These are phyloP conservation scores for Sugiyamaella qingdaonensis DNA, from an alignment of 805 yeast genomes.

Conservation along the genomic window DNA sequence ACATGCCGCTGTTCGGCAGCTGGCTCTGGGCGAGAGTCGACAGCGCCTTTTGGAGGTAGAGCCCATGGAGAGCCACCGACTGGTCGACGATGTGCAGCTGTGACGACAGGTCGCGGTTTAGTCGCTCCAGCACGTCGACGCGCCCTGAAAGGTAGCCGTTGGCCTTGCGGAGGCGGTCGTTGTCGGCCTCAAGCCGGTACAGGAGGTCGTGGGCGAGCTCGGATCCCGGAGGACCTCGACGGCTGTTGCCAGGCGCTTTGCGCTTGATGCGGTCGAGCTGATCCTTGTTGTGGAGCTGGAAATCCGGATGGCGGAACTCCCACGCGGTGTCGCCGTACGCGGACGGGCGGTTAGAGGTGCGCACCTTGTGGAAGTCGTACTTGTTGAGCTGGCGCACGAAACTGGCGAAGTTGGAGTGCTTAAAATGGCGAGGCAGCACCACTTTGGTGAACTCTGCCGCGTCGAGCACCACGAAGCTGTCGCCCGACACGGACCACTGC, in stretches of 20 bases:
- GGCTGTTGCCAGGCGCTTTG: slow-evolving; percentile 47
- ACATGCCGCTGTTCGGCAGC: neutral
- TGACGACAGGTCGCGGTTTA: neutral
- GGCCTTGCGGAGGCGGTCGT: slow-evolving; percentile 1
- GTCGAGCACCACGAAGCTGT: slow-evolving; percentile 82
- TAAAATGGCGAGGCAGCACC: slow-evolving; percentile 87
- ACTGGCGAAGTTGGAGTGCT: slow-evolving; percentile 90
- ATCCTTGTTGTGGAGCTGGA: slow-evolving; percentile 68
- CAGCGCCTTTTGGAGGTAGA: slow-evolving; percentile 9
- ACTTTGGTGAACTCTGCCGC: slow-evolving; percentile 83
- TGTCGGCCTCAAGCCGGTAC: neutral
- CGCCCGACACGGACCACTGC: slow-evolving; percentile 82
- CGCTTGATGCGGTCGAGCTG: slow-evolving; percentile 83
- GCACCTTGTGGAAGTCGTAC: slow-evolving; percentile 95
- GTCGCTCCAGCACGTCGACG: slow-evolving; percentile 9
- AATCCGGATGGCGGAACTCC: slow-evolving; percentile 94
- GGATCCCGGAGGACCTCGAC: neutral
- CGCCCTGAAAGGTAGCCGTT: slow-evolving; percentile 4
- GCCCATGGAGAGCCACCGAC: neutral
- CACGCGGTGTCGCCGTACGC: slow-evolving; percentile 50
- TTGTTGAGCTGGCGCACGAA: slow-evolving; percentile 94
- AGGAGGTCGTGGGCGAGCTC: slow-evolving; percentile 1
- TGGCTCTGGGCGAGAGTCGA: neutral
- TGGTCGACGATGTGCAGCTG: neutral
- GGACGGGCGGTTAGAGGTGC: slow-evolving; percentile 29